Base-by-base conservation (phyloP, 768 basidiomycete genomes). In the Cystofilobasidium ferigula region DNA sequence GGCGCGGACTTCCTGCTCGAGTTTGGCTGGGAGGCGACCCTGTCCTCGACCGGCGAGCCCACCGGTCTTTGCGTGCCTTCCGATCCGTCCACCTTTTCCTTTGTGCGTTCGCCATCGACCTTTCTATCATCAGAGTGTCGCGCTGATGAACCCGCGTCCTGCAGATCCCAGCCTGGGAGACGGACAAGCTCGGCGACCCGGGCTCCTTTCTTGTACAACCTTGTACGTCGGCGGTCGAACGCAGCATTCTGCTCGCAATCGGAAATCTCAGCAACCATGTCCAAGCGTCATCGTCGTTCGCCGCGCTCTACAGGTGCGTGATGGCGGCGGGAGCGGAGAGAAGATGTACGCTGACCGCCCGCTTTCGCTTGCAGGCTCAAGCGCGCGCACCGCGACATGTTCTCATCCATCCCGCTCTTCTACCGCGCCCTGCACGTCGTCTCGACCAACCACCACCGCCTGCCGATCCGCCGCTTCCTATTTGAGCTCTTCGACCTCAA, bases 241-340 rank as follows among this genome's bases (percentile, higher is more conserved):
- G 84, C 6, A 89, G 94, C 71, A 85, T 89, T 34, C 81, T 93
- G 71, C 86, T 86, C 5, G 88, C 89, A 5, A 88, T 99, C 58
- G 87, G 91, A 71, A 97, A 97, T 74, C 80, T 99, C 47, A 86
- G 87, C 34, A 99, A 99, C 73, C 89, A 92, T 24, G 92, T 98
- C 59, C 88, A 98, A 65, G 92, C 93, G 0, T 93, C 93, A 72
- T 84, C 89, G 28, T 92, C 95, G 1, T 98, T 95, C 28, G 83
- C 90, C 54, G 86, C 89, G 22, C 79, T 99, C 43, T 86, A 89
- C 34, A 84, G 83, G 91, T 92, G 72, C 69, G 81, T 34, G 20
- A n/a, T n/a, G n/a, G n/a, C n/a, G n/a, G n/a, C n/a, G n/a, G n/a
- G n/a, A n/a, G n/a, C n/a, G n/a, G n/a, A n/a, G n/a, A n/a, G n/a